Conservation (phyloP, 306 rosid genomes). For the Vicia faba region DNA sequence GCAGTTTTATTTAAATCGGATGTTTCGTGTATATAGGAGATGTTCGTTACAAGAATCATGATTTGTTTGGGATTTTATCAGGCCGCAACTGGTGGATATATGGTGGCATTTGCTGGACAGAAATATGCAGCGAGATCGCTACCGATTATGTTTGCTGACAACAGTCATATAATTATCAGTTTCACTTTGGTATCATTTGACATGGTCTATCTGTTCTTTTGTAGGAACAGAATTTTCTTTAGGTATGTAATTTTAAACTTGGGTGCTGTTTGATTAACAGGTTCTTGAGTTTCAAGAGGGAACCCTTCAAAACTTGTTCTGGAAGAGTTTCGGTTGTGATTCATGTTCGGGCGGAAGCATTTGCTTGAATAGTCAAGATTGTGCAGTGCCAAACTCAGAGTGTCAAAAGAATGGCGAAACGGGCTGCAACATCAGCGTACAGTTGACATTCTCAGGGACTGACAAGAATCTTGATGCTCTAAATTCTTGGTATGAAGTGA, state of each 20-base stretch:
- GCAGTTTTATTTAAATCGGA: slow-evolving; percentile 2
- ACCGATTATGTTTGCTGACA: slow-evolving; percentile 67
- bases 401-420: slow-evolving; percentile 58
- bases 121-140: slow-evolving; percentile 93
- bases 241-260: slow-evolving; percentile 16
- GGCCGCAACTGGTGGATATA: slow-evolving; percentile 53
- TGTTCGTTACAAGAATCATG: neutral
- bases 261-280: slow-evolving; percentile 43
- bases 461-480: slow-evolving; percentile 74
- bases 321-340: slow-evolving; percentile 81
- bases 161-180: slow-evolving; percentile 60
- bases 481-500: slow-evolving; percentile 85
- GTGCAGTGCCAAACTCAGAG: slow-evolving; percentile 65
- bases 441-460: slow-evolving; percentile 82
- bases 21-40: neutral
- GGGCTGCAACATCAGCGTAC: slow-evolving; percentile 71
- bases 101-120: slow-evolving; percentile 94
- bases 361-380: slow-evolving; percentile 69
- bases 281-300: slow-evolving; percentile 78
- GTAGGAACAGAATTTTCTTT: neutral
- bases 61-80: slow-evolving; percentile 26
- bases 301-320: slow-evolving; percentile 69
- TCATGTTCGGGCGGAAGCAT: slow-evolving; percentile 54
- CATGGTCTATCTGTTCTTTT: neutral
- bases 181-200: slow-evolving; percentile 66